A percentile compares a stretch with the other conserved stretches of the same genome.
Conservation (phyloP, 75 land plant genomes). For the Cryptomeria japonica region DNA sequence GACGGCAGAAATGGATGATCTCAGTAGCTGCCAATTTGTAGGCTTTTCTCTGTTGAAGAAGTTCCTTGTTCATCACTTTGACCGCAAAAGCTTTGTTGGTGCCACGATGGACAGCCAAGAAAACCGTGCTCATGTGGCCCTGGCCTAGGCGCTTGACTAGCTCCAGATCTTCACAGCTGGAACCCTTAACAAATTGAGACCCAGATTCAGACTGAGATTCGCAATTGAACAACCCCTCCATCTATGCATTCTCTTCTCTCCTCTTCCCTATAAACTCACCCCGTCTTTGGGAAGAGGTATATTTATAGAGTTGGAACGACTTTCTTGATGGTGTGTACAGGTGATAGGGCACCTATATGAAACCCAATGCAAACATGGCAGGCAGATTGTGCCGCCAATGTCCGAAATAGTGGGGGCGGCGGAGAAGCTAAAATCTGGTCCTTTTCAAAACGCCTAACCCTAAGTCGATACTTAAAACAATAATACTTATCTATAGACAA, state of each 20-base stretch:
- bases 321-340: background rate
- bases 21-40: background rate
- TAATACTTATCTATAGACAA: too few species aligned
- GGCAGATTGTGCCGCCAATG: background rate
- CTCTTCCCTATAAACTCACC: background rate
- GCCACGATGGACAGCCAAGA: constrained; percentile 16
- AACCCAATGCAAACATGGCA: background rate
- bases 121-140: constrained; percentile 31
- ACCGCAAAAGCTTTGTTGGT: constrained; percentile 13
- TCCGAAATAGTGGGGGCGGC: background rate
- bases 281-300: too few species aligned
- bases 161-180: background rate
- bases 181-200: too few species aligned
- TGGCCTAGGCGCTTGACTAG: constrained; percentile 23
- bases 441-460: too few species aligned
- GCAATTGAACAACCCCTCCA: background rate
- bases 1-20: constrained; percentile 35
- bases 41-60: background rate
- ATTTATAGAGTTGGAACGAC: background rate
- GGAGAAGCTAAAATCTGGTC: background rate
- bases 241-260: background rate
- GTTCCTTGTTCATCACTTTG: constrained; percentile 27
- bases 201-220: too few species aligned
- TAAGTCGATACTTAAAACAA: too few species aligned
- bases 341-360: background rate